Evolutionary conservation across 345 rosid genomes (phyloP).

Genomic region (Kandelia obovata): DNA sequence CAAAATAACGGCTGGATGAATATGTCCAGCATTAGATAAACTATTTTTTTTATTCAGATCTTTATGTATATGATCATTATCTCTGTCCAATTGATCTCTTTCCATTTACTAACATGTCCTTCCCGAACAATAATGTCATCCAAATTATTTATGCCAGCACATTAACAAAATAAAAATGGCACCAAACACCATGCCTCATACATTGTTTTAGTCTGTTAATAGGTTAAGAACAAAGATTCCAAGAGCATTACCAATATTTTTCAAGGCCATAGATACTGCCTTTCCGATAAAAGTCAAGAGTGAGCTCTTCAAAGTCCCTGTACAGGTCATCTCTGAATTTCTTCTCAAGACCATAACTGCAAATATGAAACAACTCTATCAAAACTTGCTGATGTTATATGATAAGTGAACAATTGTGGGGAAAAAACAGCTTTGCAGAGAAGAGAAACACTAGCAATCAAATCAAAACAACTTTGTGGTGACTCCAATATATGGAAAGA

Average conservation of each 20-base stretch:
- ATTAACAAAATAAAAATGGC: too few species aligned
- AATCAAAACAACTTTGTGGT: not conserved
- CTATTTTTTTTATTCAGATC: not conserved
- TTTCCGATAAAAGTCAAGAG: conserved; percentile 72
- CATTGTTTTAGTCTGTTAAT: not conserved
- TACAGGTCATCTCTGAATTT: conserved; percentile 67
- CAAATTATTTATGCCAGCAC: too few species aligned
- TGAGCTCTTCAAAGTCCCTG: conserved; percentile 76
- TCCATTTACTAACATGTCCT: not conserved
- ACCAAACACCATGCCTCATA: not conserved
- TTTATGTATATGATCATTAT: not conserved
- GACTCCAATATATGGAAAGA: conserved; percentile 7
- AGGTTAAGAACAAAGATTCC: not conserved
- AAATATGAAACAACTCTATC: conserved; percentile 11
- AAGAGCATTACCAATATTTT: conserved; percentile 69
- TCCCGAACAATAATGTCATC: too few species aligned
- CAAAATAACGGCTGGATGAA: not conserved
- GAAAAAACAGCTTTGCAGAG: not conserved
- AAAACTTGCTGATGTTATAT: not conserved
- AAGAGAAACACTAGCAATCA: not conserved
- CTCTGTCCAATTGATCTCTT: not conserved
- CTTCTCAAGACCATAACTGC: conserved; percentile 94
- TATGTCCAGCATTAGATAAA: not conserved
- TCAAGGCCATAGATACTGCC: conserved; percentile 92
- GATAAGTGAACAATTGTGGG: not conserved